Conservation (phyloP, 768 basidiomycete genomes). For the Suillus occidentalis region DNA sequence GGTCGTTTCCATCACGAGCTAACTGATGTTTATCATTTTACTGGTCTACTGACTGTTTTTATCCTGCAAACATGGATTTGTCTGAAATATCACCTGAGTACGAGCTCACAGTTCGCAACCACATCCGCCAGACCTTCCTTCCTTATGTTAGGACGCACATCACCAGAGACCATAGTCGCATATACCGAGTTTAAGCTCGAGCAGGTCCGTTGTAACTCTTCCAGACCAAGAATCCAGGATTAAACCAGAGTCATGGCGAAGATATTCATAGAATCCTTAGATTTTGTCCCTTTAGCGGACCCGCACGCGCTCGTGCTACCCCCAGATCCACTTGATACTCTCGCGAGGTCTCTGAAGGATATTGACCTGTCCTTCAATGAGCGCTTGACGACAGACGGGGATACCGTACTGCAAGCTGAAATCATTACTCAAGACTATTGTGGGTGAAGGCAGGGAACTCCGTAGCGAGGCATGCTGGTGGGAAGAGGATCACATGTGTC, state of each 20-base stretch:
- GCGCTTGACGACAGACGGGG: slow-evolving; percentile 36
- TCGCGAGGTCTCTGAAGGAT: slow-evolving; percentile 37
- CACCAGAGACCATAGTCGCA: slow-evolving; percentile 52
- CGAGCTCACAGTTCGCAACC: slow-evolving; percentile 34
- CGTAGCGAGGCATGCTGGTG: slow-evolving; percentile 40
- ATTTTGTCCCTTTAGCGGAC: slow-evolving; percentile 47
- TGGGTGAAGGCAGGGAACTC: slow-evolving; percentile 20
- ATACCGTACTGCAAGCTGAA: slow-evolving; percentile 21
- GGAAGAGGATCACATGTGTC: slow-evolving; percentile 37
- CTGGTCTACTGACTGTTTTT: slow-evolving; percentile 33
- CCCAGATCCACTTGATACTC: slow-evolving; percentile 52
- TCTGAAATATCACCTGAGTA: slow-evolving; percentile 5
- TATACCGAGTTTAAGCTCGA: slow-evolving; percentile 52
- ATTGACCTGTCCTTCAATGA: slow-evolving; percentile 46
- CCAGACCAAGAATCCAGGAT: not conserved
- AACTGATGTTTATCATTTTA: not conserved
- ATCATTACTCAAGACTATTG: slow-evolving; percentile 5
- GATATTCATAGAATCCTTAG: slow-evolving; percentile 44
- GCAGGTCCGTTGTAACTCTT: slow-evolving; percentile 34
- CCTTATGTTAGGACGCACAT: slow-evolving; percentile 55
- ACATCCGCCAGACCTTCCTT: slow-evolving; percentile 55
- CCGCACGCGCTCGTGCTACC: slow-evolving; percentile 51
- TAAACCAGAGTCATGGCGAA: slow-evolving; percentile 13
- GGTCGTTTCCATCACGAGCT: not conserved
- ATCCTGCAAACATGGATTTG: slow-evolving; percentile 18